These are phyloP conservation scores for Euphorbia celastroides DNA, from an alignment of 441 rosid genomes.

Conservation along the genomic window DNA sequence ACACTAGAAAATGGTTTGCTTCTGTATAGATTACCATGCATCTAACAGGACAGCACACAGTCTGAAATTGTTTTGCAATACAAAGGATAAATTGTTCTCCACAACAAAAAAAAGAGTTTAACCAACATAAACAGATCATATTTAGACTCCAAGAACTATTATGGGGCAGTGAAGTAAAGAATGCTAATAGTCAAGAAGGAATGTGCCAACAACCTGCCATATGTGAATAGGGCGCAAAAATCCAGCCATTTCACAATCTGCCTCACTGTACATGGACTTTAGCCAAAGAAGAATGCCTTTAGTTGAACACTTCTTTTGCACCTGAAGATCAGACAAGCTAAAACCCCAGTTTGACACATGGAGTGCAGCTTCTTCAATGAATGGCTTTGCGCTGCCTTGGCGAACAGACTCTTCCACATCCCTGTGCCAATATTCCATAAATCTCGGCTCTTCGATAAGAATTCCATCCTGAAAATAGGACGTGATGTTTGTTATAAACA, in stretches of 20 bases:
- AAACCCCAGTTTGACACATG: slow-evolving; percentile 71
- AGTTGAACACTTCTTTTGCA: slow-evolving; percentile 38
- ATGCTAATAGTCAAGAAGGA: slow-evolving; percentile 1
- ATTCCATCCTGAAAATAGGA: slow-evolving; percentile 43
- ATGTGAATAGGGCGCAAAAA: slow-evolving; percentile 67
- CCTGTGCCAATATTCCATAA: slow-evolving; percentile 67
- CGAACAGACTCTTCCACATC: slow-evolving; percentile 68
- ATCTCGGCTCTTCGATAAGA: slow-evolving; percentile 49
- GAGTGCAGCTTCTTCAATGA: slow-evolving; percentile 55
- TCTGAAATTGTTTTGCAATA: not conserved
- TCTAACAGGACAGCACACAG: not conserved
- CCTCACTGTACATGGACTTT: slow-evolving; percentile 36
- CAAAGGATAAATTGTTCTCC: not conserved
- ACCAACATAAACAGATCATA: not conserved
- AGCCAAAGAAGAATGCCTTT: slow-evolving; percentile 44
- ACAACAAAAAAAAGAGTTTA: not conserved
- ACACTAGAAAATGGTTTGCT: not conserved
- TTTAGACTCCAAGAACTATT: not conserved
- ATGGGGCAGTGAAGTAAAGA: slow-evolving; percentile 3
- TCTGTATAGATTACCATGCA: not conserved
- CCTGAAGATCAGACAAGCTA: slow-evolving; percentile 48
- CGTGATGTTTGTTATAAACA: slow-evolving; percentile 4
- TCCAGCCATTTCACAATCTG: slow-evolving; percentile 47
- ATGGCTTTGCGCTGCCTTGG: slow-evolving; percentile 54
- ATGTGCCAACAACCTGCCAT: slow-evolving; percentile 55